Evolutionary conservation across 2,329 filamentous ascomycete species (phyloP).

Genomic region (Ascochyta rabiei): DNA sequence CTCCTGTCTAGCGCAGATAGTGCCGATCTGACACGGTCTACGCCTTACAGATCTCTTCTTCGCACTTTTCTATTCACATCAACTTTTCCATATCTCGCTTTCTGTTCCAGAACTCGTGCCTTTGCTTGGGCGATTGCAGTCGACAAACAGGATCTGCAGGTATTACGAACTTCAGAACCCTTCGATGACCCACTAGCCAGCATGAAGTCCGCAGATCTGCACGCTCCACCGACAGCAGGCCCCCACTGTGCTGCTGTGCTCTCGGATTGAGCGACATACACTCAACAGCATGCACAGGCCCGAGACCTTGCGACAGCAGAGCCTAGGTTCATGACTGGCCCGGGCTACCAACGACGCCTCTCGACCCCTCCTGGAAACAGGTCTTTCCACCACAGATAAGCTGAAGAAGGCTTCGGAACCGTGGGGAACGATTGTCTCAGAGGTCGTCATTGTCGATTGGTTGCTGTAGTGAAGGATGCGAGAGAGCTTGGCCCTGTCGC

Average conservation of each 20-base stretch:
- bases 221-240: background rate
- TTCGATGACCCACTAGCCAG: background rate
- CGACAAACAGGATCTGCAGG: background rate
- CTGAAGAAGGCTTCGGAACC: background rate
- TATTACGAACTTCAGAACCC: background rate
- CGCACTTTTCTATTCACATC: background rate
- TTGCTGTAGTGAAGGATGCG: slow-evolving; percentile 7
- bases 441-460: slow-evolving; percentile 5
- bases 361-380: slow-evolving; percentile 1
- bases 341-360: background rate
- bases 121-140: background rate
- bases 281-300: background rate
- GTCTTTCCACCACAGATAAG: background rate
- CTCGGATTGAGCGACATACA: background rate
- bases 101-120: background rate
- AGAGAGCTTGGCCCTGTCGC: slow-evolving; percentile 9
- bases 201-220: background rate
- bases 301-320: background rate
- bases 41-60: too few relatives aligned
- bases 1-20: background rate
- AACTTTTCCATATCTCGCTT: background rate
- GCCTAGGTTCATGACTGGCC: slow-evolving; percentile 5
- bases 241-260: background rate
- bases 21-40: background rate
- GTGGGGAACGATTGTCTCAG: background rate